Percentiles rank a stretch among this genome's conserved stretches.
phyloP scores from a whole-genome alignment of 345 rosid species.

The Gossypium mustelinum region DNA sequence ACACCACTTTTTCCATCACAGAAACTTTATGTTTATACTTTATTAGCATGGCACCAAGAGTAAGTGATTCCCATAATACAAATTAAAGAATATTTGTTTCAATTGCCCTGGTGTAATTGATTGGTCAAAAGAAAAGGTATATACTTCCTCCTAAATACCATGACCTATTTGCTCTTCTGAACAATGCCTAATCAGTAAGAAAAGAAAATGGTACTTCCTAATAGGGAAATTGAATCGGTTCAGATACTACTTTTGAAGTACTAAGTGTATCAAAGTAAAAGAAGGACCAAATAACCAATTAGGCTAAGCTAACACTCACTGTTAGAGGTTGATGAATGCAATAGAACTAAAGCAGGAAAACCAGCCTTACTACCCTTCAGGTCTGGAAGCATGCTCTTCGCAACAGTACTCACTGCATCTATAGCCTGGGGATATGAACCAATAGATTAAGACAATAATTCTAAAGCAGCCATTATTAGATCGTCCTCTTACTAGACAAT shows the following conservation, averaged over 20 bases:
- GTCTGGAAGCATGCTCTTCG: conserved; percentile 3
- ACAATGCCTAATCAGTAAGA: not conserved
- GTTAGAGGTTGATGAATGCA: not conserved
- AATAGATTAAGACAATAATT: not conserved
- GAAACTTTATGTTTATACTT: not conserved
- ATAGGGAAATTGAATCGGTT: not conserved
- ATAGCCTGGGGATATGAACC: not conserved
- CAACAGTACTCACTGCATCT: not conserved
- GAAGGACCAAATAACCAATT: not conserved
- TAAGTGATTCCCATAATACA: not conserved
- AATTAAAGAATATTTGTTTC: not conserved
- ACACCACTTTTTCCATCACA: not conserved
- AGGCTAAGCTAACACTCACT: not conserved
- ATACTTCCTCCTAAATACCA: not conserved
- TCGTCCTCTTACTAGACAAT: not conserved
- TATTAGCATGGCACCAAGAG: not conserved
- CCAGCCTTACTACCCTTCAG: not conserved
- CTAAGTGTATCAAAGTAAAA: not conserved
- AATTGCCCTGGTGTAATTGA: not conserved
- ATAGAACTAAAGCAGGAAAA: not conserved
- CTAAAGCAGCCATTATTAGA: not conserved
- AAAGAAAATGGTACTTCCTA: not conserved
- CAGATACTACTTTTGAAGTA: not conserved
- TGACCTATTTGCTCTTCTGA: conserved; percentile 5
- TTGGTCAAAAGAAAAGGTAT: not conserved